A percentile compares a stretch with the other conserved stretches of the same genome.
phyloP scores from a whole-genome alignment of 140 eudicot genomes.

The Senecio squalidus region DNA sequence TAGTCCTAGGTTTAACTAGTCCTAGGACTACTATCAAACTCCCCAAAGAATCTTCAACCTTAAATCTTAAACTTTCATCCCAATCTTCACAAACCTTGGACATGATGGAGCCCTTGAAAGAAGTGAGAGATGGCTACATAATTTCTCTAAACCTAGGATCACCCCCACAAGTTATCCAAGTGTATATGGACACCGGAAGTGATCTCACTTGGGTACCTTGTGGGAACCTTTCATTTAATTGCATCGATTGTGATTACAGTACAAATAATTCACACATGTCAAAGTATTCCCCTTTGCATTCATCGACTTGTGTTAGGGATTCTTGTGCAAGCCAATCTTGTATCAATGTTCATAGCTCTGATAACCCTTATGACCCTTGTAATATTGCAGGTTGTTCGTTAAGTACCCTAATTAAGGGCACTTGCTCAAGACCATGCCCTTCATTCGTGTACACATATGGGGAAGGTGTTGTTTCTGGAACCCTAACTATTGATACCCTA shows the following conservation, averaged over 20 bases:
- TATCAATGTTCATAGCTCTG: conserved; percentile 60
- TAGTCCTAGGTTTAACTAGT: conserved; percentile 56
- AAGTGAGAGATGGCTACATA: conserved; percentile 64
- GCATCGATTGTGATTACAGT: conserved; percentile 53
- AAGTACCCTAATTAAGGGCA: conserved; percentile 39
- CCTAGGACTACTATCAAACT: conserved; percentile 36
- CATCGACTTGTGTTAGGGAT: conserved; percentile 53
- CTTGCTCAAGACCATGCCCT: conserved; percentile 78
- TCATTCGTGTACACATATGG: conserved; percentile 74
- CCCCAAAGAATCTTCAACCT: conserved; percentile 29
- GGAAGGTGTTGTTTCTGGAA: conserved; percentile 57
- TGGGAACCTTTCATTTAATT: conserved; percentile 62
- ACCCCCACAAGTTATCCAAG: conserved; percentile 69
- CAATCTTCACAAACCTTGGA: conserved; percentile 31
- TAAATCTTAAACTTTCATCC: conserved; percentile 25
- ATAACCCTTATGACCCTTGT: conserved; percentile 57
- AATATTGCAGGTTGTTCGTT: conserved; percentile 59
- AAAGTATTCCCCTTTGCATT: conserved; percentile 47
- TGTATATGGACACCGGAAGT: conserved; percentile 68
- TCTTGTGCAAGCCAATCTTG: conserved; percentile 58
- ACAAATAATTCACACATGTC: conserved; percentile 33
- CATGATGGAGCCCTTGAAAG: conserved; percentile 62
- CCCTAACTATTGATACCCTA: conserved; percentile 55
- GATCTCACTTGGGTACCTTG: conserved; percentile 90
- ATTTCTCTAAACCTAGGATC: conserved; percentile 64